phyloP scores from a whole-genome alignment of 1,284 basidiomycete genomes.

The Melampsora americana region DNA sequence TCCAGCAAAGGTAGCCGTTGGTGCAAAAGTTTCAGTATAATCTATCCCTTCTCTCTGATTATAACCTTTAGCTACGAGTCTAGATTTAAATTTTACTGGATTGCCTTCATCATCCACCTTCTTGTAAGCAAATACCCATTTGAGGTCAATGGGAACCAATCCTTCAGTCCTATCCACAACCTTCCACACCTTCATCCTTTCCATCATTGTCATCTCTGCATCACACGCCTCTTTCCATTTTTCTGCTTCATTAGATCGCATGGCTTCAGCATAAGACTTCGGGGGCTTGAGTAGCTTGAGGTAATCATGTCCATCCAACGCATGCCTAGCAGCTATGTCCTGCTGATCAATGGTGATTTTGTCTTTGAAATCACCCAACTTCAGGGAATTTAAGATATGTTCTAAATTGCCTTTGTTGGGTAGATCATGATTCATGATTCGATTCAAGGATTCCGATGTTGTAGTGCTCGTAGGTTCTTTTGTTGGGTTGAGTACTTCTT shows the following conservation, averaged over 20 bases:
- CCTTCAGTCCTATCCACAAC: too few relatives aligned
- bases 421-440: background rate
- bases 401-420: background rate
- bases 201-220: background rate
- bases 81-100: too few relatives aligned
- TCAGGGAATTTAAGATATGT: constrained; percentile 4
- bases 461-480: background rate
- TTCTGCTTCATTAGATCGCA: background rate
- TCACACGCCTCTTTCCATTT: background rate
- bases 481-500: background rate
- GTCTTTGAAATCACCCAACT: background rate
- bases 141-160: too few relatives aligned
- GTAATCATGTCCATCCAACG: background rate
- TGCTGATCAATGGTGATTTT: background rate
- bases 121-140: too few relatives aligned
- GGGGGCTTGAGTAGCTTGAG: background rate
- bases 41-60: too few relatives aligned
- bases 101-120: too few relatives aligned
- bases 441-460: background rate
- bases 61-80: too few relatives aligned
- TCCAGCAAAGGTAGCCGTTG: background rate
- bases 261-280: background rate
- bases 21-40: too few relatives aligned
- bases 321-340: background rate
- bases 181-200: constrained; percentile 3